Evolutionary conservation across 2,329 filamentous ascomycete species (phyloP).

Genomic region (Alternaria panax): DNA sequence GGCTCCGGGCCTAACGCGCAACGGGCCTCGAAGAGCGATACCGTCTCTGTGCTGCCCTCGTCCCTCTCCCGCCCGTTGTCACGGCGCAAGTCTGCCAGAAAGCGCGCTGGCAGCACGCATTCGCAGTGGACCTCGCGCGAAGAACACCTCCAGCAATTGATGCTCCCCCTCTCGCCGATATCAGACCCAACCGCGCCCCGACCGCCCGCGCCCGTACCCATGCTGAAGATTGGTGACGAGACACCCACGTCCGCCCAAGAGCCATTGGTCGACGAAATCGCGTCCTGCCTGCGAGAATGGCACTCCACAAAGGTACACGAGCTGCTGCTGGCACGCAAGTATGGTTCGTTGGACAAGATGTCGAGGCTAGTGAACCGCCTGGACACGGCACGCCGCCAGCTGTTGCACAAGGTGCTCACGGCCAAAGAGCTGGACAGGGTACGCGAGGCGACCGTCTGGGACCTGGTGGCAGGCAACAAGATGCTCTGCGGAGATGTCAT

Average conservation of each 20-base stretch:
- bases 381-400: constrained; percentile 84
- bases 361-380: constrained; percentile 81
- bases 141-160: constrained; percentile 49
- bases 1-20: constrained; percentile 20
- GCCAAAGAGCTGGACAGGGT: constrained; percentile 80
- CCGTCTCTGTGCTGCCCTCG: constrained; percentile 33
- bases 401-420: constrained; percentile 93
- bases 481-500: constrained; percentile 93
- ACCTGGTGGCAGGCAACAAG: constrained; percentile 92
- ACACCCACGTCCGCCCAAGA: constrained; percentile 88
- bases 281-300: constrained; percentile 96
- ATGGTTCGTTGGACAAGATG: constrained; percentile 80
- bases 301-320: constrained; percentile 97
- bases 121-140: constrained; percentile 51
- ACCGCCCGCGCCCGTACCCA: constrained; percentile 90
- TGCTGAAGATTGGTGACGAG: constrained; percentile 97
- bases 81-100: constrained; percentile 39
- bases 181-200: constrained; percentile 72
- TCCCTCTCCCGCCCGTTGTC: constrained; percentile 38
- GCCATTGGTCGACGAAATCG: constrained; percentile 95
- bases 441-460: constrained; percentile 93
- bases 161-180: constrained; percentile 50
- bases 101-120: constrained; percentile 44
- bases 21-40: constrained; percentile 35
- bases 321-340: constrained; percentile 82